Evolutionary conservation across 306 rosid species (phyloP), one percentile per base, ranked within the genome.

Genomic region (Prunus armeniaca): DNA sequence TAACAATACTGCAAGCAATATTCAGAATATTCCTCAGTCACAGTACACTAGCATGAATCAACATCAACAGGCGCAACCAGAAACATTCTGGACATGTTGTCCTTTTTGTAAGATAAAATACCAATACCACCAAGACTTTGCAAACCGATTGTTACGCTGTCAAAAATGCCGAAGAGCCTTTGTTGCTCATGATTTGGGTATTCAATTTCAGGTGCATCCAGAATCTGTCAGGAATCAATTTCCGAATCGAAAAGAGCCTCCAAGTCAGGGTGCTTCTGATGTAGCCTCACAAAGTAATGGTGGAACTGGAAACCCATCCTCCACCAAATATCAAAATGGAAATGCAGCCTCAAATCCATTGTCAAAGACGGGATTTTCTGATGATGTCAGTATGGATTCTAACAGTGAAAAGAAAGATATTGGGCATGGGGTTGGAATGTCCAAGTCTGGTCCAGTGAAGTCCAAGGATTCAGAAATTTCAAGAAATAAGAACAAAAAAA

Each of bases 11-110:
- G 81, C 76, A 45, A 75, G 70, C 11, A 86, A 78, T 72, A 27
- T 34, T 69, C 88, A 73, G 60, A 84, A 64, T 75, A 64, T 13
- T 83, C 72, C 83, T 78, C 63, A 56, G 73, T 67, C 93, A 65
- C 88, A 86, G 34, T 47, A 52, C 55, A 27, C 85, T 34, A 14
- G 67, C 45, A 60, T 65, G 75, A 68, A 55, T 73, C 18, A 84
- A 43, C 64, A 50, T 74, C 84, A 80, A 72, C 89, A 67, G 77
- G 60, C 73, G 67, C 83, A 62, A 12, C 71, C 18, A 34, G 67
- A 68, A 25, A 88, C 91, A 19, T 94, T 94, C 80, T 94, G 96
- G 96, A 94, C 98, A 61, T 54, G 20, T 69, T 94, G 98, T 82
- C 73, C 77, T 7, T 78, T 71, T 67, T 94, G 98, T 74, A 70